phyloP scores from a whole-genome alignment of 257 asterid genomes.

The Mitragyna speciosa region DNA sequence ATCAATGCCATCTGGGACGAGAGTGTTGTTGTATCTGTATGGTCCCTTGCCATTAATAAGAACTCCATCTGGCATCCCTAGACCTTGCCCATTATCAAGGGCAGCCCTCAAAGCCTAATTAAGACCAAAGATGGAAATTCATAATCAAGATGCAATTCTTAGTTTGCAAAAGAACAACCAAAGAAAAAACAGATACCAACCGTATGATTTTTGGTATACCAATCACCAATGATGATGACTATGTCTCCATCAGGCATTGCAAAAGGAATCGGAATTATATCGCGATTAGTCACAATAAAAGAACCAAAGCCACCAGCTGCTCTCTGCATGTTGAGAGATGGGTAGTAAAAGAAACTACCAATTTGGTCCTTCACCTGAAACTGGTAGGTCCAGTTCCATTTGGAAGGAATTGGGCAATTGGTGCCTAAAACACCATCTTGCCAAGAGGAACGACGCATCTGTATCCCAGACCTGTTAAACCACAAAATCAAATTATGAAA shows the following conservation, averaged over 20 bases:
- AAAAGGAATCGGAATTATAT: slow-evolving; percentile 66
- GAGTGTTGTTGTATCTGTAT: slow-evolving; percentile 67
- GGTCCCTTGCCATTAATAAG: slow-evolving; percentile 98
- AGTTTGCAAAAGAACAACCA: neutral
- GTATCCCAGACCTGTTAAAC: slow-evolving; percentile 75
- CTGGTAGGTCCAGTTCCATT: slow-evolving; percentile 90
- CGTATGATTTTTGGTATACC: slow-evolving; percentile 81
- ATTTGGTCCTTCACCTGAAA: slow-evolving; percentile 98
- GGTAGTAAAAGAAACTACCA: slow-evolving; percentile 87
- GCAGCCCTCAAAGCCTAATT: slow-evolving; percentile 58
- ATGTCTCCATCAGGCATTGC: slow-evolving; percentile 79
- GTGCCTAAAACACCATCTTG: slow-evolving; percentile 97
- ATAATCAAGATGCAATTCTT: neutral
- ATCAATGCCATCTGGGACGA: slow-evolving; percentile 83
- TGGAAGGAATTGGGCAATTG: slow-evolving; percentile 79
- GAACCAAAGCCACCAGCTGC: slow-evolving; percentile 95
- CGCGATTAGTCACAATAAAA: slow-evolving; percentile 59
- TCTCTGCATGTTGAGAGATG: slow-evolving; percentile 84
- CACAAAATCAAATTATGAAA: neutral
- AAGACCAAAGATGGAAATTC: slow-evolving; percentile 4
- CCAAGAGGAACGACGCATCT: slow-evolving; percentile 93
- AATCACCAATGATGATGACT: slow-evolving; percentile 82
- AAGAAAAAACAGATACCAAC: slow-evolving; percentile 35
- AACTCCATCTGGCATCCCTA: slow-evolving; percentile 97
- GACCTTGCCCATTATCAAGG: slow-evolving; percentile 63